Evolutionary conservation across 2,329 filamentous ascomycete species (phyloP).

Genomic region (Aureobasidium sp.): DNA sequence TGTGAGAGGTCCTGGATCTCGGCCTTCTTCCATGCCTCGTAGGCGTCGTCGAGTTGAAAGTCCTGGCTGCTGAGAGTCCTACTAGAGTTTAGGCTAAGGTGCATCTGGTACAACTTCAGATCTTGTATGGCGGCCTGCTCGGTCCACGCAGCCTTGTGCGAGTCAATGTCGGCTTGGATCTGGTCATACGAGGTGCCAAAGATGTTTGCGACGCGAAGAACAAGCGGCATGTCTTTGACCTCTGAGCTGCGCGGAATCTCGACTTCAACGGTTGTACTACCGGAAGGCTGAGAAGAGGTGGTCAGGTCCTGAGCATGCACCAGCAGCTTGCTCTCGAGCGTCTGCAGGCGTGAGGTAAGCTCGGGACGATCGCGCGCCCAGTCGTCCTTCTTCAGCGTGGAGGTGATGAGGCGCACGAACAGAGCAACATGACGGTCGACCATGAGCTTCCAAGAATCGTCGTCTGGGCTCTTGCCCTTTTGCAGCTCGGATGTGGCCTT

Average conservation of each 20-base stretch:
- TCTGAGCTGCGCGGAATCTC: slow-evolving; percentile 79
- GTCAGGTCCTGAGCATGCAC: slow-evolving; percentile 88
- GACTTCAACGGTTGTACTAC: slow-evolving; percentile 68
- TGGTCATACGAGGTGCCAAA: slow-evolving; percentile 75
- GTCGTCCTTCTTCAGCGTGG: slow-evolving; percentile 73
- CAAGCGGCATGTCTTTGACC: slow-evolving; percentile 94
- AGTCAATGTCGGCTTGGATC: slow-evolving; percentile 81
- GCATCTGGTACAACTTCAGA: slow-evolving; percentile 86
- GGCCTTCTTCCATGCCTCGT: slow-evolving; percentile 83
- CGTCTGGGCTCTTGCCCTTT: slow-evolving; percentile 66
- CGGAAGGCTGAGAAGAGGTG: slow-evolving; percentile 45
- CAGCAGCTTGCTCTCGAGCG: slow-evolving; percentile 86
- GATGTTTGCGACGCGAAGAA: slow-evolving; percentile 76
- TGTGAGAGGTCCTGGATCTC: slow-evolving; percentile 82
- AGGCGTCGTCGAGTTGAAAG: slow-evolving; percentile 84
- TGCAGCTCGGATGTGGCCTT: slow-evolving; percentile 86
- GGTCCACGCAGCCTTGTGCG: slow-evolving; percentile 75
- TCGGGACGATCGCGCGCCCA: slow-evolving; percentile 82
- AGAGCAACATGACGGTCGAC: slow-evolving; percentile 92
- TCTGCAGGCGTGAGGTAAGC: slow-evolving; percentile 67
- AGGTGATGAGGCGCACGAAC: slow-evolving; percentile 79
- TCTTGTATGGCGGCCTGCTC: slow-evolving; percentile 86
- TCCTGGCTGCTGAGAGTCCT: slow-evolving; percentile 75
- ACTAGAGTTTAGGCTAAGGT: slow-evolving; percentile 71
- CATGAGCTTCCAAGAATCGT: slow-evolving; percentile 84